A percentile compares a stretch with the other conserved stretches of the same genome.
Conservation (phyloP, 306 rosid genomes). For the Biancaea sappan region DNA sequence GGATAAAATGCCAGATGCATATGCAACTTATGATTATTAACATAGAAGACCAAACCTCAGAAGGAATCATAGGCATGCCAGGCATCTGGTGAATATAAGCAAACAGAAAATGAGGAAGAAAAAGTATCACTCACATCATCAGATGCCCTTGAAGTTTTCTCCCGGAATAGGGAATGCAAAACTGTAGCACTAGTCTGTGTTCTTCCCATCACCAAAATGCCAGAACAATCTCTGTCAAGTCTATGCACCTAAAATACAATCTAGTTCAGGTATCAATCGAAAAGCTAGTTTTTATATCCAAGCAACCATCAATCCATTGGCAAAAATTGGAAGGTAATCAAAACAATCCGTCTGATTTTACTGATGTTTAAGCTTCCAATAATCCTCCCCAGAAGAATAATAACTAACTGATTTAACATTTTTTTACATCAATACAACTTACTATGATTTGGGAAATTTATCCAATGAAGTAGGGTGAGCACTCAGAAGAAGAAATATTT, state of each 20-base stretch:
- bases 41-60: neutral
- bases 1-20: constrained; percentile 1
- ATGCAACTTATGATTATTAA: constrained; percentile 33
- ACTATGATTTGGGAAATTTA: neutral
- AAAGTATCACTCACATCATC: constrained; percentile 50
- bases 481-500: neutral
- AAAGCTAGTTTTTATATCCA: constrained; percentile 22
- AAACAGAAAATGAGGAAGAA: neutral
- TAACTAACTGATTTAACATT: neutral
- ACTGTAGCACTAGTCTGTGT: constrained; percentile 70
- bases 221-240: constrained; percentile 86
- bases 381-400: neutral
- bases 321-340: constrained; percentile 9
- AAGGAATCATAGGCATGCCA: neutral
- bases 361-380: neutral
- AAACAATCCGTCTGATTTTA: constrained; percentile 6
- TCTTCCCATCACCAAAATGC: constrained; percentile 91
- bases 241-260: constrained; percentile 69
- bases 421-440: neutral
- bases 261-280: constrained; percentile 18
- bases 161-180: constrained; percentile 85
- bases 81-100: constrained; percentile 11
- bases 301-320: neutral
- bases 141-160: constrained; percentile 74
- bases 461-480: neutral